These are phyloP conservation scores for Lepidopterella palustris DNA, from an alignment of 495 filamentous ascomycete genomes.

Conservation along the genomic window DNA sequence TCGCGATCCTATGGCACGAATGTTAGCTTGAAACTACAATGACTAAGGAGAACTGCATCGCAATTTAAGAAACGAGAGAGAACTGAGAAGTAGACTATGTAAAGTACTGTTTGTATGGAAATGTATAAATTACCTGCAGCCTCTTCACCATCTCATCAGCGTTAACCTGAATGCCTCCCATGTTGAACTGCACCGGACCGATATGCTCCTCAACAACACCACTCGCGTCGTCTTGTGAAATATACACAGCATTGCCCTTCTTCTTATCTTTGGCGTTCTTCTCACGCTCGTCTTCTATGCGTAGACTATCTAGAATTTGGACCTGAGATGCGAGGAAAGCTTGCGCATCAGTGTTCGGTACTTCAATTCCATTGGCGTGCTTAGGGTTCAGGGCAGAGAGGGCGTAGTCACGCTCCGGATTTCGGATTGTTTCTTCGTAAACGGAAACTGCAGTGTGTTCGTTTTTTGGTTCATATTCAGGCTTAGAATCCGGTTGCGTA, in stretches of 20 bases:
- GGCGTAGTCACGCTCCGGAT: constrained; percentile 55
- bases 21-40: background rate
- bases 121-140: constrained; percentile 55
- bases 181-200: constrained; percentile 92
- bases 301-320: constrained; percentile 56
- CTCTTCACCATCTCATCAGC: constrained; percentile 90
- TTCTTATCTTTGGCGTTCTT: constrained; percentile 46
- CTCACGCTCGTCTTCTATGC: constrained; percentile 52
- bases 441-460: constrained; percentile 51
- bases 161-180: constrained; percentile 94
- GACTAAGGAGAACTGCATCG: background rate
- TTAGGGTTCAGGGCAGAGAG: constrained; percentile 46
- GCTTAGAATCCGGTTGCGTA: background rate
- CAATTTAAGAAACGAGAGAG: background rate
- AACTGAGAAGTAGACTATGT: background rate
- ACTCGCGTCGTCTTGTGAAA: constrained; percentile 15
- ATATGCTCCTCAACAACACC: constrained; percentile 54
- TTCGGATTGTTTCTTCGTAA: constrained; percentile 73
- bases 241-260: constrained; percentile 29
- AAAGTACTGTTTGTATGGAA: background rate
- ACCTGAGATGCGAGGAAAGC: constrained; percentile 68
- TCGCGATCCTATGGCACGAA: constrained; percentile 47
- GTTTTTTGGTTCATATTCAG: background rate
- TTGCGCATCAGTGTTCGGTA: constrained; percentile 71
- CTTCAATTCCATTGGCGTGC: constrained; percentile 51